These are phyloP conservation scores for Dunaliella sp. DNA, from an alignment of 139 green algal genomes.

Conservation along the genomic window DNA sequence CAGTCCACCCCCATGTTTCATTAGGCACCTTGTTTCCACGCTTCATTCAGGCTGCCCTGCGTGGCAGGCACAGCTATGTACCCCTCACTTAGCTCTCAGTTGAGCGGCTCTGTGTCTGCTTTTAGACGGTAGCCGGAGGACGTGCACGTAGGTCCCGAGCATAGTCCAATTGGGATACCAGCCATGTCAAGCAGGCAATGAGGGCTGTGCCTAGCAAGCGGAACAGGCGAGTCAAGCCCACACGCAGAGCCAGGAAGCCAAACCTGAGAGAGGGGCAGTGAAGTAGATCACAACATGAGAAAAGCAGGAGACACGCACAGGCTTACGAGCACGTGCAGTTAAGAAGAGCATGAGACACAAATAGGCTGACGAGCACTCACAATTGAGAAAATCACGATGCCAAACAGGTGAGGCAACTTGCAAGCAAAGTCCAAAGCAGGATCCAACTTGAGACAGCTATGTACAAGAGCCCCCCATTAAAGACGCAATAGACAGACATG, in stretches of 20 bases:
- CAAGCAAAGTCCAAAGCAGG: no score
- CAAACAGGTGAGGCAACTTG: no score
- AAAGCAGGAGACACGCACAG: background rate
- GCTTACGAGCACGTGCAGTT: conserved; percentile 8
- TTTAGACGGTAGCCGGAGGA: background rate
- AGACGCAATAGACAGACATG: no score
- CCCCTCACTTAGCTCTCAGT: background rate
- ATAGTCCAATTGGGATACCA: conserved; percentile 31
- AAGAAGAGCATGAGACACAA: background rate
- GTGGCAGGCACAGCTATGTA: background rate
- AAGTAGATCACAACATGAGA: background rate
- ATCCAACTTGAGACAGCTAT: no score
- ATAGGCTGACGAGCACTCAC: no score
- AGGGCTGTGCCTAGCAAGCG: conserved; percentile 1
- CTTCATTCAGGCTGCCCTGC: no score
- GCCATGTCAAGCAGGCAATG: background rate
- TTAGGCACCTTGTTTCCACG: background rate
- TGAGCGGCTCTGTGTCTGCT: background rate
- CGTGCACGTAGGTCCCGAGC: conserved; percentile 3
- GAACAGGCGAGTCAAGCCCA: conserved; percentile 21
- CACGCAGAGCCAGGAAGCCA: conserved; percentile 35
- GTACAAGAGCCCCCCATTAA: no score
- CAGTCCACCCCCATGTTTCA: background rate
- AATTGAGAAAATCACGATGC: no score
- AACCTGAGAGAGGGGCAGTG: conserved; percentile 30